Percentiles rank a stretch among this genome's conserved stretches.
These are phyloP conservation scores for Torulaspora gathmanii DNA, from an alignment of 805 yeast species.

Conservation along the genomic window DNA sequence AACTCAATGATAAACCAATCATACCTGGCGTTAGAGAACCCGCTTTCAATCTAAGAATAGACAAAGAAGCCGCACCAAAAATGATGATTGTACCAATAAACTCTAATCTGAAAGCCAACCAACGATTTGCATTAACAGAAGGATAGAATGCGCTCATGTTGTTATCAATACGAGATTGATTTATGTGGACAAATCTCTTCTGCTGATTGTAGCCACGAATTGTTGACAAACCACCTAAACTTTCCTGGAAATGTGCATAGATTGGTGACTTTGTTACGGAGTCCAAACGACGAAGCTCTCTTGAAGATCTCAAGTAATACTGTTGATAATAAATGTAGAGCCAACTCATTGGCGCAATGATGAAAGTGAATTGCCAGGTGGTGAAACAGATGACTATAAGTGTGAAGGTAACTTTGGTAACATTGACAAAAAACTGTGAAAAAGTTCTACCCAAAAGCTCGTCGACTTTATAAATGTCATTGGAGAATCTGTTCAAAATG, in stretches of 20 bases:
- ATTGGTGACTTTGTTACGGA: slow-evolving; percentile 77
- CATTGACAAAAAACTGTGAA: slow-evolving; percentile 59
- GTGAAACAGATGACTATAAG: slow-evolving; percentile 74
- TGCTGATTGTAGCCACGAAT: slow-evolving; percentile 71
- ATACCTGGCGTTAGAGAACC: slow-evolving; percentile 82
- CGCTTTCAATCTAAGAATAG: slow-evolving; percentile 61
- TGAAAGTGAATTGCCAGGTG: slow-evolving; percentile 77
- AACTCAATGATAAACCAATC: slow-evolving; percentile 90
- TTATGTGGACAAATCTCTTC: slow-evolving; percentile 57
- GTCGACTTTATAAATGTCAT: slow-evolving; percentile 85
- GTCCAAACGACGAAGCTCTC: slow-evolving; percentile 79
- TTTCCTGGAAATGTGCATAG: slow-evolving; percentile 80
- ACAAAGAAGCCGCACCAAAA: slow-evolving; percentile 76
- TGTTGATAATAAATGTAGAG: slow-evolving; percentile 70
- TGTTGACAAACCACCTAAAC: slow-evolving; percentile 68
- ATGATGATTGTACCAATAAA: slow-evolving; percentile 86
- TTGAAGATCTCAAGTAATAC: slow-evolving; percentile 67
- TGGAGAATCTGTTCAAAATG: slow-evolving; percentile 83
- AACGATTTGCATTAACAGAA: slow-evolving; percentile 86
- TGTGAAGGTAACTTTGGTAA: slow-evolving; percentile 65
- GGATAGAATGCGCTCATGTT: slow-evolving; percentile 93
- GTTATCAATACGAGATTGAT: slow-evolving; percentile 68
- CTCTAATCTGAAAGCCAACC: slow-evolving; percentile 95
- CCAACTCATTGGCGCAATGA: slow-evolving; percentile 64
- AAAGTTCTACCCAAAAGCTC: slow-evolving; percentile 69